Conservation (phyloP, 2,329 filamentous ascomycete species). For the Fusarium acutatum region DNA sequence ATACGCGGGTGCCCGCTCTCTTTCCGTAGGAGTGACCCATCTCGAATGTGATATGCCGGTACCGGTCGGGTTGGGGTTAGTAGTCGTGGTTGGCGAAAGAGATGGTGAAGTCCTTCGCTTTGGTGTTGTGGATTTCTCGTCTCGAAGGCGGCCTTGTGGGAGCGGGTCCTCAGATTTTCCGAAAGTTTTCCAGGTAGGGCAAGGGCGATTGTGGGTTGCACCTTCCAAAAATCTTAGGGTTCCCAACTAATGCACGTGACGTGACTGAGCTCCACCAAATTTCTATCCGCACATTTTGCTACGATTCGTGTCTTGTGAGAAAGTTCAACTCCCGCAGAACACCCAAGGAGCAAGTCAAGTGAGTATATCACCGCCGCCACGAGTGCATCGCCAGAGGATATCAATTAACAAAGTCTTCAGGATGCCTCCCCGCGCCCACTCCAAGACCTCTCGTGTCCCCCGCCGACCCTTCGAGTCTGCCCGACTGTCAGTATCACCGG, state of each 20-base stretch:
- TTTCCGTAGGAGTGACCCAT: conserved; percentile 92
- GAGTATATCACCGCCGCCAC: conserved; percentile 36
- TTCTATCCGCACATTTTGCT: conserved; percentile 48
- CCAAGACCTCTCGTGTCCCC: conserved; percentile 99
- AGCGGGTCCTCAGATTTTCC: conserved; percentile 50
- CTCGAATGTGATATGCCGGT: conserved; percentile 63
- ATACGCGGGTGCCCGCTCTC: conserved; percentile 83
- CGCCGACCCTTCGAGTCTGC: conserved; percentile 99
- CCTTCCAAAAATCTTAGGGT: conserved; percentile 44
- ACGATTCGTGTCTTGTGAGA: conserved; percentile 35
- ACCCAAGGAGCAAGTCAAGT: conserved; percentile 52
- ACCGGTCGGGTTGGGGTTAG: conserved; percentile 50
- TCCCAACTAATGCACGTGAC: conserved; percentile 45
- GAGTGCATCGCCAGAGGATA: conserved; percentile 17
- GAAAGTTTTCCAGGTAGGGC: conserved; percentile 46
- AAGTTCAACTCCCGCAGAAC: conserved; percentile 48
- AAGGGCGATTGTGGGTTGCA: conserved; percentile 38
- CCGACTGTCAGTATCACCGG: conserved; percentile 96
- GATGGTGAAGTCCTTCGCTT: conserved; percentile 45
- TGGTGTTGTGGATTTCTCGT: conserved; percentile 51
- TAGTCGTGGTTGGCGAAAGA: conserved; percentile 54
- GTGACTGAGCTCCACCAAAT: conserved; percentile 43
- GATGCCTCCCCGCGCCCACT: conserved; percentile 73
- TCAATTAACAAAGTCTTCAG: conserved; percentile 45
- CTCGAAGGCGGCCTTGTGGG: conserved; percentile 49